Evolutionary conservation across 176 grass and related monocot genomes (phyloP).

Genomic region (Musa troglodytarum): DNA sequence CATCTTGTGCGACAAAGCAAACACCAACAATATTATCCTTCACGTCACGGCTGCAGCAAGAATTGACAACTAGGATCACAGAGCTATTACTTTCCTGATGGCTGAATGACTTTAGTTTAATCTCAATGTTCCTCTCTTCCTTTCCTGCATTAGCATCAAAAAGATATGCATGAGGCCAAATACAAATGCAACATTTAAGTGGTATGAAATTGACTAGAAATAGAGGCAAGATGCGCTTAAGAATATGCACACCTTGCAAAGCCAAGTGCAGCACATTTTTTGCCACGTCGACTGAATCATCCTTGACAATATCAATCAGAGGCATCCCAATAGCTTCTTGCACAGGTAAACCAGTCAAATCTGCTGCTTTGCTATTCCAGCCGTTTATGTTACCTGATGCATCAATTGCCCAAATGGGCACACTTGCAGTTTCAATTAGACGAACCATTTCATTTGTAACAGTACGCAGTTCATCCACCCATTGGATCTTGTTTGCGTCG

Average conservation of each 20-base stretch:
- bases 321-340: slow-evolving; percentile 75
- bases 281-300: slow-evolving; percentile 74
- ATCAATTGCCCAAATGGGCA: slow-evolving; percentile 87
- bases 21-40: slow-evolving; percentile 78
- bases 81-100: slow-evolving; percentile 38
- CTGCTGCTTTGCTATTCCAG: slow-evolving; percentile 80
- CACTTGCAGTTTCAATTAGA: slow-evolving; percentile 85
- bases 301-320: slow-evolving; percentile 55
- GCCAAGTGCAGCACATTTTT: slow-evolving; percentile 55
- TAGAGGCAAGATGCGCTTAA: not conserved
- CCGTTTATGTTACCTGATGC: slow-evolving; percentile 62
- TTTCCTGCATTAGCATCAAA: slow-evolving; percentile 43
- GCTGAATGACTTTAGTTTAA: slow-evolving; percentile 73
- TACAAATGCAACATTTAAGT: not conserved
- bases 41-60: slow-evolving; percentile 68
- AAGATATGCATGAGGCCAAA: not conserved
- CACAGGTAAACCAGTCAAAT: slow-evolving; percentile 69
- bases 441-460: slow-evolving; percentile 95
- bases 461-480: slow-evolving; percentile 63
- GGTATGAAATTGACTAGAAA: no score
- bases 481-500: slow-evolving; percentile 64
- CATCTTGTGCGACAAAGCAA: slow-evolving; percentile 91
- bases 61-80: slow-evolving; percentile 63
- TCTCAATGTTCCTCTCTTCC: slow-evolving; percentile 87
- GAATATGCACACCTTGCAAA: slow-evolving; percentile 51